Evolutionary conservation across 805 yeast genomes (phyloP), one percentile per base, ranked within the genome.

Genomic region (Scheffersomyces amazonensis): DNA sequence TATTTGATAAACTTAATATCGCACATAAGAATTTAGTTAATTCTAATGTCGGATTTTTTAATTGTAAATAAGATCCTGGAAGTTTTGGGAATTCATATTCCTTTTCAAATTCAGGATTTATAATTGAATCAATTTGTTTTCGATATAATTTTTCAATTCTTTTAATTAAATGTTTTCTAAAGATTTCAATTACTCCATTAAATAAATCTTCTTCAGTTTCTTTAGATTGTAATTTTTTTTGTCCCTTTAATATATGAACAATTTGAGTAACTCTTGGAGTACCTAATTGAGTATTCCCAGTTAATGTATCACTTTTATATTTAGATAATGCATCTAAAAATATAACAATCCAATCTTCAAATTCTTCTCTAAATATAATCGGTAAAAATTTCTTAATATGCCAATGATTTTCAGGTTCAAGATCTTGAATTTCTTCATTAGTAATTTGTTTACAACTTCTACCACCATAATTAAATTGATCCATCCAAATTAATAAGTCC

Each of bases 401-500:
- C 99, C 99, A 93, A 34, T 80, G 62, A 40, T 76, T 75, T 34
- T 62, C 71, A 1, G 86, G 80, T 9, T 58, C 57, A 42, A 77
- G 57, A 20, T 63, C 59, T 47, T 75, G 80, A 4, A 59, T 50
- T 13, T 70, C 73, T 3, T 64, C 66, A 36, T 62, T 69, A 3
- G 70, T 60, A 35, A 78, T 73, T 37, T 67, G 66, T 15, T 52
- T 50, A 50, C 81, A 75, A 42, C 67, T 68, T 35, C 80, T 59
- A 5, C 99, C 99, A 31, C 95, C 85, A 59, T 73, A 89, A 54
- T 93, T 93, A 51, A 77, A 78, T 49, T 83, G 81, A 56, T 93
- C 96, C 95, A 91, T 86, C 98, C 97, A 95, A 2, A 93, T 65
- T 46, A 93, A 65, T n/a, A 83, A 53, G 57, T 93, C 97, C 99